Evolutionary conservation across 2,329 filamentous ascomycete genomes (phyloP), one percentile per base, ranked within the genome.

Genomic region (Chaetomiaceae sp.): DNA sequence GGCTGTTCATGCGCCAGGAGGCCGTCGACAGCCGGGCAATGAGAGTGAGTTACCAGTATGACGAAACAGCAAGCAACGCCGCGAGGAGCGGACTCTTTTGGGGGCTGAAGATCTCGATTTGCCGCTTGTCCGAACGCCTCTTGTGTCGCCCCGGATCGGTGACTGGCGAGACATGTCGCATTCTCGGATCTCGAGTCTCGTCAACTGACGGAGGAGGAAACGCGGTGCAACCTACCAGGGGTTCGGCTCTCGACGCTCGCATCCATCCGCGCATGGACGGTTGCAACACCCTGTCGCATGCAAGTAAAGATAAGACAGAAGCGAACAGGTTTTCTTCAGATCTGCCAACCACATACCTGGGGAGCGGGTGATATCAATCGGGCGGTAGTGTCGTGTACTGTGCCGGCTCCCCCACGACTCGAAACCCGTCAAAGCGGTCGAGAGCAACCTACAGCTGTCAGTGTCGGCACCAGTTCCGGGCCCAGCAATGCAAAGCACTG

Each of bases 151-250:
- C 14, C 17, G 11, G n/a, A 17, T 6, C 22, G 44, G 31, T 6
- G 33, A 20, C n/a, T 15, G 20, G 14, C 34, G 20, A 40, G 27
- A 23, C 36, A 42, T 43, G 36, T 27, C 8, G 43, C 22, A 34
- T 20, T 43, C 27, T 27, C 8, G 43, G 17, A 34, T 20, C 20
- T 36, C 29, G 34, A 29, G 11, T 31, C 12, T 38, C 20, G 22
- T 36, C 25, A 20, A 42, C 27, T 36, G 27, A 25, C 22, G 3
- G 29, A 12, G 4, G 19, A 37, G 20, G 39, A 48, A 48, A 42
- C 43, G 23, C 51, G 38, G 23, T 48, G 45, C 40, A 49, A 54
- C 51, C 39, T 25, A 8, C 33, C 7, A 1, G 22, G 33, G 31
- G 39, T 29, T 33, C 38, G 31, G 45, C 38, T 43, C 31, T 43